These are phyloP conservation scores for Globisporangium apiculatum DNA, from an alignment of 352 stramenopile genomes.

Conservation along the genomic window DNA sequence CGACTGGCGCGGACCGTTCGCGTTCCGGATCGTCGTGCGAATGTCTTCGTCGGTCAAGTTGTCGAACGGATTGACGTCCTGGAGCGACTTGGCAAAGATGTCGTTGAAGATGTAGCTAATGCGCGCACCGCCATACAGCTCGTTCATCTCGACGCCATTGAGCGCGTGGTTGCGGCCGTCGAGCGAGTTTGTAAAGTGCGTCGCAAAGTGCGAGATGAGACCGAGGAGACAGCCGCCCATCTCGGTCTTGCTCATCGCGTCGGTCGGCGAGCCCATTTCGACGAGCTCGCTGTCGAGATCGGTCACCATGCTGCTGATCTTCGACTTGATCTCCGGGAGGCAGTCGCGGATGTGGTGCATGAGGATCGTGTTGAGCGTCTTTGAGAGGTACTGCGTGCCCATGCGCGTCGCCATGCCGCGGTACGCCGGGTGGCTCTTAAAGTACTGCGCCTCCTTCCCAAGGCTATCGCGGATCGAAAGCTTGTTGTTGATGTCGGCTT, in stretches of 20 bases:
- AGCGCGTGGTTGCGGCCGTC: conserved; percentile 80
- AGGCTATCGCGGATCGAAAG: conserved; percentile 93
- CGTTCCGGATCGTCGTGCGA: conserved; percentile 97
- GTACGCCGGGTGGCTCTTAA: conserved; percentile 96
- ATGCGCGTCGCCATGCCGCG: conserved; percentile 90
- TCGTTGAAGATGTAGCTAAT: conserved; percentile 99
- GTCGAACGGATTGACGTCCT: conserved; percentile 95
- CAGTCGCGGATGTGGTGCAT: conserved; percentile 99
- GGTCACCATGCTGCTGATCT: conserved; percentile 93
- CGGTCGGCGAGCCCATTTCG: conserved; percentile 90
- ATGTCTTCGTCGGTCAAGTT: conserved; percentile 98
- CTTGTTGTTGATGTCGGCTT: conserved; percentile 97
- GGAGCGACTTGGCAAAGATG: conserved; percentile 88
- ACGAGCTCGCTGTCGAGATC: conserved; percentile 95
- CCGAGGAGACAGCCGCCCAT: conserved; percentile 93
- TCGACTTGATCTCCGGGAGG: conserved; percentile 97
- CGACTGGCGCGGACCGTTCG: conserved; percentile 94
- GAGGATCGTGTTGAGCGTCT: conserved; percentile 97
- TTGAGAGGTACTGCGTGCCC: conserved; percentile 94
- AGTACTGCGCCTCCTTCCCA: conserved; percentile 96
- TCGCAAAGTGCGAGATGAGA: conserved; percentile 90
- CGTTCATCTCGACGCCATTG: conserved; percentile 79
- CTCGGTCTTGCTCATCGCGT: conserved; percentile 83
- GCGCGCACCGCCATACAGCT: conserved; percentile 94
- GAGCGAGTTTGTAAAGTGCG: conserved; percentile 88